Conservation (phyloP, 225 moss, liverwort and hornwort species). For the Sphagnum contortum region DNA sequence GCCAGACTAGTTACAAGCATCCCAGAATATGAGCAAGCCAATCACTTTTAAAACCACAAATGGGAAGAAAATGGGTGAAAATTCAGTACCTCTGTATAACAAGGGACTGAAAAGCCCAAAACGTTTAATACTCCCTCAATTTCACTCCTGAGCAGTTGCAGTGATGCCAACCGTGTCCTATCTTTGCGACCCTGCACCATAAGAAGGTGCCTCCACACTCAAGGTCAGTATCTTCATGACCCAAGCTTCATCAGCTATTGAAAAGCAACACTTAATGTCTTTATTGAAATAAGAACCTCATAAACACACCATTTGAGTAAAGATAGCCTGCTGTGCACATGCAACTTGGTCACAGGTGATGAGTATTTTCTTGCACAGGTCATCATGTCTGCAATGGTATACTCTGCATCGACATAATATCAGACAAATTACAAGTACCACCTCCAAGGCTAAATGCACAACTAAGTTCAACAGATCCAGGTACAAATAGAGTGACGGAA, state of each 20-base stretch:
- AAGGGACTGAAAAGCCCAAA: slow-evolving; percentile 62
- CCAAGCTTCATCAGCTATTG: background rate
- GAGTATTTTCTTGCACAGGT: too few relatives aligned
- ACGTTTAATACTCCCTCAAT: slow-evolving; percentile 45
- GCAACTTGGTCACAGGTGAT: too few relatives aligned
- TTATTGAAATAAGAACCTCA: too few relatives aligned
- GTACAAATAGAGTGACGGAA: background rate
- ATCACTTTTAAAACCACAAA: too few relatives aligned
- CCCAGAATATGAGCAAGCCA: too few relatives aligned
- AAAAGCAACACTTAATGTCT: too few relatives aligned
- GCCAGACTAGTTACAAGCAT: too few relatives aligned
- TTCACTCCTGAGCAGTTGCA: slow-evolving; percentile 44
- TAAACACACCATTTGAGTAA: too few relatives aligned
- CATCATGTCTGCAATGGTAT: too few relatives aligned
- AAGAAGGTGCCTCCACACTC: background rate
- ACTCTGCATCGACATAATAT: too few relatives aligned
- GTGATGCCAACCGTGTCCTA: slow-evolving; percentile 65
- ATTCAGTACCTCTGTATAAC: slow-evolving; percentile 46
- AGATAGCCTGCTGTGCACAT: too few relatives aligned
- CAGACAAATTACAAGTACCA: too few relatives aligned
- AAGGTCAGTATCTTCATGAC: background rate
- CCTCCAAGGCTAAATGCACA: background rate
- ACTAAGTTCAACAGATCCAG: background rate
- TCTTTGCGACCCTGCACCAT: slow-evolving; percentile 79
- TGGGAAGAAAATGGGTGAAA: background rate